phyloP scores from a whole-genome alignment of 202 grass and related monocot genomes.

The Brachypodium distachyon region DNA sequence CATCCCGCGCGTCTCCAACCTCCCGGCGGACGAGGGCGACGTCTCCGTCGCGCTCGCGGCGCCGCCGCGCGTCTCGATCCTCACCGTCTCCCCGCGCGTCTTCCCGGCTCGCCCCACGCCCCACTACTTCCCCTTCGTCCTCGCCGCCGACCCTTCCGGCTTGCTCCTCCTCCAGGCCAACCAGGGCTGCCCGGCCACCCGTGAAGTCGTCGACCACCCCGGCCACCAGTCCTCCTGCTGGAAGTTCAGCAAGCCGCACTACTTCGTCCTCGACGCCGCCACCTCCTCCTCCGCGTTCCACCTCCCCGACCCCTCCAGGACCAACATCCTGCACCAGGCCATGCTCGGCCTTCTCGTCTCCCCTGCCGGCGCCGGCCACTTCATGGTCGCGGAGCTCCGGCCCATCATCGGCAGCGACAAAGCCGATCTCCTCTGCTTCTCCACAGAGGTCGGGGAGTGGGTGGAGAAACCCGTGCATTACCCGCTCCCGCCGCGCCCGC shows the following conservation, averaged over 20 bases:
- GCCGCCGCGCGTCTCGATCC: not conserved
- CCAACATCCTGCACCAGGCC: not conserved
- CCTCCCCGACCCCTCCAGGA: not conserved
- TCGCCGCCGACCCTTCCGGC: conserved; percentile 2
- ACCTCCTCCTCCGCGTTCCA: not conserved
- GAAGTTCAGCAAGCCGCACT: not conserved
- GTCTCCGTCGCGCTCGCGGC: not conserved
- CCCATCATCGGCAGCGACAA: not conserved
- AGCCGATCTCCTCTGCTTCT: conserved; percentile 23
- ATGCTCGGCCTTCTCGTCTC: not conserved
- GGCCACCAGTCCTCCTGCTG: not conserved
- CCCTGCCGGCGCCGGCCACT: not conserved
- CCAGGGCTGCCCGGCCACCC: not conserved
- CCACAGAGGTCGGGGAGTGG: not conserved
- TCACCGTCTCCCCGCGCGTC: not conserved
- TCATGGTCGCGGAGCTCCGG: conserved; percentile 1
- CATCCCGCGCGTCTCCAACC: not conserved
- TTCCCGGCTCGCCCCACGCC: not conserved
- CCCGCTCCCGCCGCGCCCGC: not conserved
- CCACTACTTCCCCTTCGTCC: not conserved
- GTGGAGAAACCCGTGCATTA: not conserved
- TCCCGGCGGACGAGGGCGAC: not conserved
- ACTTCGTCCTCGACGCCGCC: not conserved
- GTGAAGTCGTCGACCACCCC: not conserved
- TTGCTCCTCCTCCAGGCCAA: conserved; percentile 2